These are phyloP conservation scores for Geotrichum bryndzae DNA, from an alignment of 1,139 yeast species.

Conservation along the genomic window DNA sequence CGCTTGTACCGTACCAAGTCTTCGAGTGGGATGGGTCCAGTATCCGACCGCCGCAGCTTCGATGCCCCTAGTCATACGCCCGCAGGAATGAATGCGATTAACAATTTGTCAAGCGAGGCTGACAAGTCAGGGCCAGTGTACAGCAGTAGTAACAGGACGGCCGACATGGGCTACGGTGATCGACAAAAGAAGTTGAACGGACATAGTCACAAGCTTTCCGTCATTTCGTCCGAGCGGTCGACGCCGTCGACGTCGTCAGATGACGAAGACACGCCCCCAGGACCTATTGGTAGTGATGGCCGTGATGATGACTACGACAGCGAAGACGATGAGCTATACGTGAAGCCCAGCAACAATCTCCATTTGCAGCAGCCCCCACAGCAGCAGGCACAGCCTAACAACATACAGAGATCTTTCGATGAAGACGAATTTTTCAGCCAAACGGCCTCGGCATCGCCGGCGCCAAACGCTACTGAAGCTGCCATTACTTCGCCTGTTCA, in stretches of 20 bases:
- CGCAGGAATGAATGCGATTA: not conserved
- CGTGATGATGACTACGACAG: not conserved
- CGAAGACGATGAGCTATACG: not conserved
- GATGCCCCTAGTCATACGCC: not conserved
- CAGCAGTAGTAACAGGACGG: not conserved
- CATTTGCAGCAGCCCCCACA: not conserved
- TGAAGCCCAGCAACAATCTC: not conserved
- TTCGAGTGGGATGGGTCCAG: not conserved
- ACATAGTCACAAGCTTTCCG: slow-evolving; percentile 26
- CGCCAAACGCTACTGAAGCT: not conserved
- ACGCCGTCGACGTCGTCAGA: slow-evolving; percentile 5
- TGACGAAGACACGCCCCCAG: not conserved
- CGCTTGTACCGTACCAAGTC: slow-evolving; percentile 10
- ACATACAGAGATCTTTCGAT: not conserved
- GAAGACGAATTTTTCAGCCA: not conserved
- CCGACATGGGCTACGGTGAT: slow-evolving; percentile 9
- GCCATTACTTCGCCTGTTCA: not conserved
- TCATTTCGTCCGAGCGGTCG: slow-evolving; percentile 25
- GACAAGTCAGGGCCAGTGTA: not conserved
- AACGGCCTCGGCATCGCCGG: not conserved
- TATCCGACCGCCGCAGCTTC: not conserved
- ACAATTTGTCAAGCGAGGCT: not conserved
- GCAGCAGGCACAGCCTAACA: not conserved
- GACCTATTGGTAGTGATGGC: not conserved
- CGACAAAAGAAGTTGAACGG: not conserved